phyloP scores from a whole-genome alignment of 2,329 filamentous ascomycete genomes.

The Diplodia intermedia region DNA sequence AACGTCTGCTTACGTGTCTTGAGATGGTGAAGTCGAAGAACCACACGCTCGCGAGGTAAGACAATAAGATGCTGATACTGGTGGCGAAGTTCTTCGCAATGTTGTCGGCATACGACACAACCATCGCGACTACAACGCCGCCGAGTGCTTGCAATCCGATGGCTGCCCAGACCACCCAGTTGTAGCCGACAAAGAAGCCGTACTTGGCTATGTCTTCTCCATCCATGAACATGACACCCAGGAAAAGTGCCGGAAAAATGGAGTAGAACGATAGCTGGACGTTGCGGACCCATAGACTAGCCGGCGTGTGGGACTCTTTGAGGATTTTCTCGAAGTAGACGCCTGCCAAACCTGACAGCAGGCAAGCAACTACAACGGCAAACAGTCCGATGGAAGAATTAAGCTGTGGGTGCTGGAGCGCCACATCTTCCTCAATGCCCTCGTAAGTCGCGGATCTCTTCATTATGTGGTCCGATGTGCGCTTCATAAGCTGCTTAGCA shows the following conservation, averaged over 20 bases:
- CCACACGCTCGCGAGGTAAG: constrained; percentile 81
- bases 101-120: constrained; percentile 84
- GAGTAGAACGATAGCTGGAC: constrained; percentile 95
- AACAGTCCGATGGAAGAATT: constrained; percentile 80
- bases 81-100: constrained; percentile 95
- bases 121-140: constrained; percentile 82
- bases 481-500: constrained; percentile 60
- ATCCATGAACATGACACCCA: constrained; percentile 87
- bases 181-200: constrained; percentile 95
- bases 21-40: constrained; percentile 80
- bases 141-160: constrained; percentile 83
- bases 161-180: constrained; percentile 86
- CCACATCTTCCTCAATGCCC: constrained; percentile 74
- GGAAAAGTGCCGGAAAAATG: constrained; percentile 83
- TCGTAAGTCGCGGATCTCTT: constrained; percentile 84
- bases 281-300: constrained; percentile 91
- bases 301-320: constrained; percentile 77
- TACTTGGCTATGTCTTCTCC: constrained; percentile 81
- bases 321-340: constrained; percentile 91
- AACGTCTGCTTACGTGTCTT: constrained; percentile 66
- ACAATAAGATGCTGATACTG: constrained; percentile 88
- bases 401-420: constrained; percentile 64
- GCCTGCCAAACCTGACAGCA: constrained; percentile 82
- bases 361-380: constrained; percentile 78
- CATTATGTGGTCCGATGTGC: constrained; percentile 29